Conservation (phyloP, 495 filamentous ascomycete species). For the Lophium mytilinum region DNA sequence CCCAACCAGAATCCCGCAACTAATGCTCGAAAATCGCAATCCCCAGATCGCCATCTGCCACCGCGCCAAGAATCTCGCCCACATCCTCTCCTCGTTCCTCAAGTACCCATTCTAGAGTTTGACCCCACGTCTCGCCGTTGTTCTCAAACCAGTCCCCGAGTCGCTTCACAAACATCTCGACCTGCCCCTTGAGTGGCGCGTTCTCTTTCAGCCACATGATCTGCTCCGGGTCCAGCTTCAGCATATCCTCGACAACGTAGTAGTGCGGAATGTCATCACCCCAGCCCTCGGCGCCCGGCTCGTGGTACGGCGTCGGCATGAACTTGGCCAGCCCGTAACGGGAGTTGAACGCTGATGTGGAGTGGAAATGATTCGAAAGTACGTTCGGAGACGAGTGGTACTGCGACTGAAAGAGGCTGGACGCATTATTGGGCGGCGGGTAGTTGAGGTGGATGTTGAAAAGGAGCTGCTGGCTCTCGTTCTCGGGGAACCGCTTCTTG, state of each 20-base stretch:
- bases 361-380: constrained; percentile 34
- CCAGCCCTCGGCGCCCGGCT: constrained; percentile 48
- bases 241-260: constrained; percentile 58
- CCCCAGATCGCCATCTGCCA: constrained; percentile 29
- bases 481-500: constrained; percentile 46
- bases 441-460: constrained; percentile 50
- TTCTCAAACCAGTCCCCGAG: constrained; percentile 56
- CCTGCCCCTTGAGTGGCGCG: constrained; percentile 45
- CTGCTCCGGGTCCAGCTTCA: constrained; percentile 54
- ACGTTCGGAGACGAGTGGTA: constrained; percentile 6
- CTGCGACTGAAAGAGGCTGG: constrained; percentile 15
- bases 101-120: constrained; percentile 46
- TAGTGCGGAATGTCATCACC: constrained; percentile 56
- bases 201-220: constrained; percentile 49
- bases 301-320: constrained; percentile 26
- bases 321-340: constrained; percentile 24
- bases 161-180: constrained; percentile 44
- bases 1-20: not conserved
- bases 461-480: constrained; percentile 37
- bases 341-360: constrained; percentile 15
- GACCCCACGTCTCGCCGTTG: constrained; percentile 53
- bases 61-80: constrained; percentile 34
- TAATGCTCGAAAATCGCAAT: constrained; percentile 18
- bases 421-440: constrained; percentile 18
- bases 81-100: constrained; percentile 44